Evolutionary conservation across 23 red algal genomes (phyloP), one percentile per base, ranked within the genome.

Genomic region (Porphyridium purpureum): DNA sequence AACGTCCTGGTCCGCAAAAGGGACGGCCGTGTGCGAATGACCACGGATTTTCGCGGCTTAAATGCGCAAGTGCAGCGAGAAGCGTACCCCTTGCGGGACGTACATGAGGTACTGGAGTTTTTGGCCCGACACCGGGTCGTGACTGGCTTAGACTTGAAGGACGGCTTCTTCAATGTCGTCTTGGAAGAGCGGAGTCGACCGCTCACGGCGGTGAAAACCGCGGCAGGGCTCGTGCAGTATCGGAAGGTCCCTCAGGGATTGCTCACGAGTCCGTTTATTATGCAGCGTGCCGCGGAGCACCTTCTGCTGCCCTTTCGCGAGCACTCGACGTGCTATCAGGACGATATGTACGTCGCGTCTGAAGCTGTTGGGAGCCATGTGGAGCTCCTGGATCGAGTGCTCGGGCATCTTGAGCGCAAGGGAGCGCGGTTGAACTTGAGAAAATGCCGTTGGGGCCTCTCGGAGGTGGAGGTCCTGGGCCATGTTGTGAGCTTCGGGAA

Each of bases 91-190:
- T 20, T 59, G 49, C 3, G 58, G 32, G 35, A 47, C 36, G 25
- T 59, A 53, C 3, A 41, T 24, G 11, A 59, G 33, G 21, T 35
- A 3, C 21, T 72, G 1, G 67, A 67, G 5, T 66, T 47, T 47
- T 38, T 72, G n/a, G 53, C 23, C 5, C 7, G 30, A 19, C 54
- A 72, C 11, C 33, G 56, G 59, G 35, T 72, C 5, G 48, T 72
- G 11, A 31, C 67, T 14, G 9, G 21, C 9, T 5, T 66, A 22
- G 23, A 62, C 57, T 23, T 64, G 25, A 72, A 72, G 42, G 67
- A 50, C 35, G 57, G 57, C 3, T 72, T 60, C 32, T 72, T 62
- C 50, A 21, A 72, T 29, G 50, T 62, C 4, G 4, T 8, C 15
- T 64, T 72, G 29, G 4, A 1, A 9, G 3, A 65, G 2, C 20